Evolutionary conservation across 2,329 filamentous ascomycete species (phyloP).

Genomic region (Botrytis hyacinthi): DNA sequence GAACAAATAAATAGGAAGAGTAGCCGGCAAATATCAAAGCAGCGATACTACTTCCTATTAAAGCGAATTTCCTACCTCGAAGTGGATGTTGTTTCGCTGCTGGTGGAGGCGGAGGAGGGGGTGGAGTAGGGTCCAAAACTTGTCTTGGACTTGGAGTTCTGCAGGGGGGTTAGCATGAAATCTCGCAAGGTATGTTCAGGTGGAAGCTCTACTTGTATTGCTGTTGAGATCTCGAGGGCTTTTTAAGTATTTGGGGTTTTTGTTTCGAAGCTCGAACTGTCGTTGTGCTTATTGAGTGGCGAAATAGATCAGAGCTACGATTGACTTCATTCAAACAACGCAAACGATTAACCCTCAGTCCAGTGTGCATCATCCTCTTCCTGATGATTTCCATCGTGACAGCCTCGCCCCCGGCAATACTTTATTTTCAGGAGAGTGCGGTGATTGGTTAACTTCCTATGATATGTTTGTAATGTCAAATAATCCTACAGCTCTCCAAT

Average conservation of each 20-base stretch:
- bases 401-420: not conserved
- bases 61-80: conserved; percentile 30
- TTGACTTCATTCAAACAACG: not conserved
- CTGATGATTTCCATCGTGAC: conserved; percentile 9
- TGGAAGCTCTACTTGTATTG: conserved; percentile 15
- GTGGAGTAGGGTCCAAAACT: conserved; percentile 8
- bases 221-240: not conserved
- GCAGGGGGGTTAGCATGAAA: not conserved
- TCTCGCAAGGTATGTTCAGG: not conserved
- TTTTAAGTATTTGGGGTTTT: not conserved
- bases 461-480: not conserved
- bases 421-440: not conserved
- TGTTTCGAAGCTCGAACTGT: not conserved
- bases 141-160: conserved; percentile 29
- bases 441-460: not conserved
- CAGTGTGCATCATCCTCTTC: conserved; percentile 1
- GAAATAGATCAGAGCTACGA: not conserved
- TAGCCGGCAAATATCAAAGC: conserved; percentile 26
- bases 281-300: conserved; percentile 16
- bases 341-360: not conserved
- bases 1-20: conserved; percentile 40
- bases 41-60: conserved; percentile 27
- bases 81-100: conserved; percentile 28
- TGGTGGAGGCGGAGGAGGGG: conserved; percentile 6
- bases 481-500: no score